phyloP scores from a whole-genome alignment of 2,329 filamentous ascomycete genomes.

The Rutstroemia sp. region DNA sequence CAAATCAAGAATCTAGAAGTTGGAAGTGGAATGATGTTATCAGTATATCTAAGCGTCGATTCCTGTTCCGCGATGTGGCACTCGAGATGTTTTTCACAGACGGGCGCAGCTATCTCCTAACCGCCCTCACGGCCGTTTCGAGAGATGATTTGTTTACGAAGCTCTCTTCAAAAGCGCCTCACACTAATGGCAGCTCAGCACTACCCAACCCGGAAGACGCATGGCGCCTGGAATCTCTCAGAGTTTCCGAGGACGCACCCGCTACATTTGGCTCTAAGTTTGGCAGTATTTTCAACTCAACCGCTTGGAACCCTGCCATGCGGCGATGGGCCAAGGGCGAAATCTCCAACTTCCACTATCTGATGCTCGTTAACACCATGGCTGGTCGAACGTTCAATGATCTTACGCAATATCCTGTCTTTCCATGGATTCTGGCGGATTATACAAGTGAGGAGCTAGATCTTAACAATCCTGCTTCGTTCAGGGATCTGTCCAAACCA shows the following conservation, averaged over 20 bases:
- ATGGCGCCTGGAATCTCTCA: constrained; percentile 84
- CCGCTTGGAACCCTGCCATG: constrained; percentile 75
- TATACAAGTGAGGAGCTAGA: constrained; percentile 93
- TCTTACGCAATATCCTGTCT: constrained; percentile 94
- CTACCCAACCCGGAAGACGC: constrained; percentile 76
- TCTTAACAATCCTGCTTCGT: constrained; percentile 73
- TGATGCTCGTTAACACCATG: constrained; percentile 98
- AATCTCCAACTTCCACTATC: constrained; percentile 96
- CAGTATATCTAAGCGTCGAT: constrained; percentile 90
- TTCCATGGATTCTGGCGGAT: constrained; percentile 93
- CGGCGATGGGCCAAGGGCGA: constrained; percentile 89
- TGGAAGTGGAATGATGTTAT: constrained; percentile 96
- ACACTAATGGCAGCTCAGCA: constrained; percentile 62
- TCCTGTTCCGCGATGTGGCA: constrained; percentile 89
- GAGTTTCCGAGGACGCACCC: constrained; percentile 52
- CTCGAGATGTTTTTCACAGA: constrained; percentile 98
- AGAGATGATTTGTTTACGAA: constrained; percentile 77
- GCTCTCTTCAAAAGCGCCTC: constrained; percentile 71
- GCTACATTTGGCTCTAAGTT: constrained; percentile 76
- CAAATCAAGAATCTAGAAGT: constrained; percentile 75
- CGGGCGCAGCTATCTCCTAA: constrained; percentile 88
- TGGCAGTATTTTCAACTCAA: constrained; percentile 83
- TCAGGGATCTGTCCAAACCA: constrained; percentile 86
- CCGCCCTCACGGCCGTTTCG: constrained; percentile 63
- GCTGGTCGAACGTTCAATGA: constrained; percentile 97